Evolutionary conservation across 352 stramenopile species (phyloP), one percentile per base, ranked within the genome.

Genomic region (Phytophthora brassicae): DNA sequence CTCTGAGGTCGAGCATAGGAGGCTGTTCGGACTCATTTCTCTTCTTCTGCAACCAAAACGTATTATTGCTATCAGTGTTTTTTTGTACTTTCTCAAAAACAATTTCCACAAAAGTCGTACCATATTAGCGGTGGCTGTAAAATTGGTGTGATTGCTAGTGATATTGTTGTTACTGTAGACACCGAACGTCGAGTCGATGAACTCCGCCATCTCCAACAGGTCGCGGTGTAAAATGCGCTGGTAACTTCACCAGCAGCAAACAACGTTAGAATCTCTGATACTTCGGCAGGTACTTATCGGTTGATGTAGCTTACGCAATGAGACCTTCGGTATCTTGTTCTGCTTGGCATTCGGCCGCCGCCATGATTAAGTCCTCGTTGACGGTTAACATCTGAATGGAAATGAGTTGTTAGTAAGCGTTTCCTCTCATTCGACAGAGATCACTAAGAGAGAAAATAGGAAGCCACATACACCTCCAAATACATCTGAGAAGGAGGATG

Each of bases 121-220:
- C 22, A 16, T 66, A 70, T 49, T 29, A 14, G 55, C 39, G 16
- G 24, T 23, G 17, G 14, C 22, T 14, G 22, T 7, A 6, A 23
- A 17, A 0, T 12, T n/a, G 33, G 11, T 38, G 28, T 23, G 45
- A 38, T 19, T 52, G 4, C 22, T 38, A 26, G 23, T 64, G 53
- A 16, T 58, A 17, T 22, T 64, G 11, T 13, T 56, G 22, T 74
- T 82, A 44, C 77, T 75, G 69, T 91, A 93, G 38, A 93, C 81
- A 20, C 84, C 80, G 59, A 88, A 93, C 51, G 82, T 73, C 36
- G 81, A 73, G 68, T 93, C 84, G 44, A 91, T 79, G 51, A 91
- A 93, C 46, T 86, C 74, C 24, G 84, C 79, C 84, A 93, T 93
- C 39, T 93, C 84, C 65, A 93, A 78, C 28, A 93, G 54, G 42